A percentile compares a stretch with the other conserved stretches of the same genome.
phyloP scores from a whole-genome alignment of 768 basidiomycete genomes.

The Termitomyces heimii region DNA sequence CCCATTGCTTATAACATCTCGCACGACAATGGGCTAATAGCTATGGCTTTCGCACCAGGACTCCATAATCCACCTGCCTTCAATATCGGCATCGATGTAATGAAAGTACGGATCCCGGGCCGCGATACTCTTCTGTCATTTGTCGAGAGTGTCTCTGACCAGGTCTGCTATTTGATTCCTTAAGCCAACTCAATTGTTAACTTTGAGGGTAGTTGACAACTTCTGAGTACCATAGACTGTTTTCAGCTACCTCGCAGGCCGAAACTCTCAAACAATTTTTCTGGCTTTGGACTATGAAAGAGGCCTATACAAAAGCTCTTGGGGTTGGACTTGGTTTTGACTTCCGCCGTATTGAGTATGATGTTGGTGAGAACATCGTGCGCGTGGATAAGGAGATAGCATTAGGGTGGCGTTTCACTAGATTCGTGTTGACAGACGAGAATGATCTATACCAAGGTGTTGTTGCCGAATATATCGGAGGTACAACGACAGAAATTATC shows the following conservation, averaged over 20 bases:
- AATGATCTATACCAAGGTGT: constrained; percentile 60
- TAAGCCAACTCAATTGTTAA: neutral
- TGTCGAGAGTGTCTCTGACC: constrained; percentile 56
- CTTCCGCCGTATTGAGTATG: constrained; percentile 70
- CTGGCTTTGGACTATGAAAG: constrained; percentile 88
- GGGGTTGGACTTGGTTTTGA: constrained; percentile 82
- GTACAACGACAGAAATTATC: constrained; percentile 24
- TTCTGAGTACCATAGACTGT: constrained; percentile 32
- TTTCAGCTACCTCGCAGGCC: constrained; percentile 33
- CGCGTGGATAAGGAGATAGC: constrained; percentile 54
- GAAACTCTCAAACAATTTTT: constrained; percentile 63
- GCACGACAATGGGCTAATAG: constrained; percentile 72
- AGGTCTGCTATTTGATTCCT: constrained; percentile 33
- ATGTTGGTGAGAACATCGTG: constrained; percentile 44
- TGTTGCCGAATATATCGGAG: constrained; percentile 55
- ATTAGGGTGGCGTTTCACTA: constrained; percentile 62
- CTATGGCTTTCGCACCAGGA: constrained; percentile 54
- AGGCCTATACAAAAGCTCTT: constrained; percentile 87
- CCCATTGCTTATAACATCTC: constrained; percentile 76
- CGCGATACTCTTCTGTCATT: constrained; percentile 55
- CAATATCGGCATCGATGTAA: constrained; percentile 73
- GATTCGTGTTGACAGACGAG: constrained; percentile 46
- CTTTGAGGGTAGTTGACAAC: constrained; percentile 32
- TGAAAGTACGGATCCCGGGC: constrained; percentile 65
- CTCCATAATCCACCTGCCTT: constrained; percentile 43